phyloP scores from a whole-genome alignment of 495 filamentous ascomycete species.

The Penicillium cinerascens region DNA sequence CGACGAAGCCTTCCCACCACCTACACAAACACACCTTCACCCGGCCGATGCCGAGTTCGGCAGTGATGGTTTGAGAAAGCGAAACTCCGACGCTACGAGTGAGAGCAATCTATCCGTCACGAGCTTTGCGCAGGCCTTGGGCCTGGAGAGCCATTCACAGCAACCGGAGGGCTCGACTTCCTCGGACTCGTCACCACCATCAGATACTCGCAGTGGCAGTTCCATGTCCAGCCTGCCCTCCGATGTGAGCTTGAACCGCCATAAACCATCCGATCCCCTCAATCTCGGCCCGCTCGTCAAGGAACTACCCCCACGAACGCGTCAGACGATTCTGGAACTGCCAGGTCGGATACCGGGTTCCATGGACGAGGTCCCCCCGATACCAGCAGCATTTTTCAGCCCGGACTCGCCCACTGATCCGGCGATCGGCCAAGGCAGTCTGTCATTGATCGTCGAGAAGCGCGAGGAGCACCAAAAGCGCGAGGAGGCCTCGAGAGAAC shows the following conservation, averaged over 20 bases:
- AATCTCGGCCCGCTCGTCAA: slow-evolving; percentile 38
- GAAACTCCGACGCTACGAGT: slow-evolving; percentile 33
- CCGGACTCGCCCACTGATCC: slow-evolving; percentile 62
- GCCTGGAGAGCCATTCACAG: slow-evolving; percentile 32
- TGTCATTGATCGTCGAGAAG: slow-evolving; percentile 40
- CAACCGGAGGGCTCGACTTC: slow-evolving; percentile 67
- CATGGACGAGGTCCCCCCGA: slow-evolving; percentile 32
- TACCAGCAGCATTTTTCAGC: slow-evolving; percentile 31
- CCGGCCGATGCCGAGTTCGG: slow-evolving; percentile 11
- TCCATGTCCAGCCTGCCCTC: slow-evolving; percentile 62
- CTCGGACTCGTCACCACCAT: slow-evolving; percentile 58
- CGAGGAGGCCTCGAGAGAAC: background rate
- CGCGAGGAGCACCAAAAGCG: slow-evolving; percentile 1
- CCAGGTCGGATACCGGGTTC: slow-evolving; percentile 20
- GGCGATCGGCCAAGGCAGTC: slow-evolving; percentile 41
- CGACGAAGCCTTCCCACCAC: slow-evolving; percentile 3
- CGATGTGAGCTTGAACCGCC: slow-evolving; percentile 32
- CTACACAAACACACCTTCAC: slow-evolving; percentile 16
- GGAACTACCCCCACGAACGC: slow-evolving; percentile 25
- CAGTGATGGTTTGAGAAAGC: slow-evolving; percentile 11
- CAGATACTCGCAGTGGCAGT: slow-evolving; percentile 62
- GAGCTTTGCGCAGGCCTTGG: slow-evolving; percentile 40
- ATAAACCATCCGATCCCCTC: slow-evolving; percentile 31
- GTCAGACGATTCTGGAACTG: slow-evolving; percentile 19
- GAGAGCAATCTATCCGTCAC: slow-evolving; percentile 34